A percentile compares a stretch with the other conserved stretches of the same genome.
Evolutionary conservation across 306 rosid species (phyloP).

Genomic region (Gleditsia sinensis): DNA sequence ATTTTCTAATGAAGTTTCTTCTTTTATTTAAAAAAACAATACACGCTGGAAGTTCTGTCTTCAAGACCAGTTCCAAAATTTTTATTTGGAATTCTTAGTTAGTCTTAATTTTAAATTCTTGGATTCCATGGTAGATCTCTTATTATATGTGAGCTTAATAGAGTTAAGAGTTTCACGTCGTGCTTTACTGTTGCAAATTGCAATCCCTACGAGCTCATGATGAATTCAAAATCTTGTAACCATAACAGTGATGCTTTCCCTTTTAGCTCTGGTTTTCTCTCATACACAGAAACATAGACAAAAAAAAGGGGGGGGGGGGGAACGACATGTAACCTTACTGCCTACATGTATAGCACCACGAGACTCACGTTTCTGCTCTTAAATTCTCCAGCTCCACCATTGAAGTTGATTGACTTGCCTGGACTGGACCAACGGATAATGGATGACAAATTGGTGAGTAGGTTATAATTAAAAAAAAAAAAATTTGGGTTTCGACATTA

Average conservation of each 20-base stretch:
- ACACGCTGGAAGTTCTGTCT: background rate
- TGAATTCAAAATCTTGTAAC: background rate
- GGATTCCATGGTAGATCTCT: background rate
- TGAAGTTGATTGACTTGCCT: slow-evolving; percentile 94
- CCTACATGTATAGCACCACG: slow-evolving; percentile 5
- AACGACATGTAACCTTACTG: background rate
- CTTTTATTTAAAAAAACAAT: no score
- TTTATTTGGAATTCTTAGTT: background rate
- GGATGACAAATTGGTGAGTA: slow-evolving; percentile 84
- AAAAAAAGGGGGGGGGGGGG: background rate
- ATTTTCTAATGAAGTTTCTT: no score
- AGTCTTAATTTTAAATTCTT: background rate
- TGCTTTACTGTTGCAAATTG: background rate
- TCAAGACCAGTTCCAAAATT: background rate
- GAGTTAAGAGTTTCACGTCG: background rate
- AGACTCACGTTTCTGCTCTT: slow-evolving; percentile 23
- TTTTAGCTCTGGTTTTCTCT: background rate
- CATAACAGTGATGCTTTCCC: background rate
- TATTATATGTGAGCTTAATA: background rate
- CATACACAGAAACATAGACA: background rate
- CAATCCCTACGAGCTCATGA: background rate
- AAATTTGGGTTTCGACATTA: slow-evolving; percentile 4
- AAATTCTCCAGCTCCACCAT: slow-evolving; percentile 73
- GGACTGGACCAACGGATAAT: slow-evolving; percentile 85
- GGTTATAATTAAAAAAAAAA: no score